These are phyloP conservation scores for Eucalyptus cladocalyx DNA, from an alignment of 345 rosid species.

Conservation along the genomic window DNA sequence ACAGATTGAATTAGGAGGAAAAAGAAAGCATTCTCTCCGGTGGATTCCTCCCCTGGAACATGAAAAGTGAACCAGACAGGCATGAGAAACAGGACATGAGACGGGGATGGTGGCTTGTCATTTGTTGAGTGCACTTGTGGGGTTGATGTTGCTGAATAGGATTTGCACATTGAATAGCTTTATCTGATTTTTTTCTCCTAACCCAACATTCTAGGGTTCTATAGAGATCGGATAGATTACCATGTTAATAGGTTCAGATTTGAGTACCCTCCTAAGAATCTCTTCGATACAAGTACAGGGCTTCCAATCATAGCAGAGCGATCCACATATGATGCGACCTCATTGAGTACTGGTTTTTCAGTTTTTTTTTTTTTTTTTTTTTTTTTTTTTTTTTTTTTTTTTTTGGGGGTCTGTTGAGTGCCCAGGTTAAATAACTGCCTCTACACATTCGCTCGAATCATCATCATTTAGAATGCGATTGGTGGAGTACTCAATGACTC, in stretches of 20 bases:
- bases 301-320: neutral
- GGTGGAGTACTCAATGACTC: neutral
- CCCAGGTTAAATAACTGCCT: neutral
- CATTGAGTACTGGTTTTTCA: no score
- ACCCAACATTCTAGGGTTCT: neutral
- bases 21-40: neutral
- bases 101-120: neutral
- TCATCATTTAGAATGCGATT: neutral
- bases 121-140: neutral
- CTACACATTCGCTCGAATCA: neutral
- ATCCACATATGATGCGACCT: neutral
- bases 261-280: neutral
- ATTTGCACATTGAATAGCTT: neutral
- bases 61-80: neutral
- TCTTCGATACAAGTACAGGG: neutral
- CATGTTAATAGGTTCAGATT: neutral
- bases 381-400: no score
- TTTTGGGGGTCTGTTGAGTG: neutral
- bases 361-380: no score
- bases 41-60: neutral
- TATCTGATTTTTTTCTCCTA: neutral
- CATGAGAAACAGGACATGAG: neutral
- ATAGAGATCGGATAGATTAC: neutral
- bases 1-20: neutral
- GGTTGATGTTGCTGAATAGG: neutral